phyloP scores from a whole-genome alignment of 176 grass and related monocot genomes.

The Themeda triandra region DNA sequence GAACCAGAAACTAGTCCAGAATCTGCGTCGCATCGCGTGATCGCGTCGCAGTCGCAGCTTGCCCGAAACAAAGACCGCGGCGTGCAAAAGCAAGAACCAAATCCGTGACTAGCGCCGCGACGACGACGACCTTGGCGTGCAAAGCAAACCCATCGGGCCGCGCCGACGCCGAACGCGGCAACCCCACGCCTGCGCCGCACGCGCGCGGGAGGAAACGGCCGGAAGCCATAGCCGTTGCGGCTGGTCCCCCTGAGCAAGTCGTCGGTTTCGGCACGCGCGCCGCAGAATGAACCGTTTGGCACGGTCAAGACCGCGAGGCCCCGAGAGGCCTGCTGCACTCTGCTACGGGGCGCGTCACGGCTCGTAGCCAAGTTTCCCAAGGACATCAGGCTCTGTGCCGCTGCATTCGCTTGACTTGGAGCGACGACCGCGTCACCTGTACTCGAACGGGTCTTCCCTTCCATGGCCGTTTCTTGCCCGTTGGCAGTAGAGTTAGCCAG shows the following conservation, averaged over 20 bases:
- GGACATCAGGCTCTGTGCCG: no score
- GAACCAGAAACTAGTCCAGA: no score
- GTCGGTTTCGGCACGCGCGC: background rate
- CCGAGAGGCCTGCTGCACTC: no score
- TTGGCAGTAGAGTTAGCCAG: background rate
- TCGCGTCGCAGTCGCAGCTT: background rate
- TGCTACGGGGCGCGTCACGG: no score
- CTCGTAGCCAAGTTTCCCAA: no score
- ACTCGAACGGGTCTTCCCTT: background rate
- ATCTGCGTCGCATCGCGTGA: no score
- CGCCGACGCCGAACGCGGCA: background rate
- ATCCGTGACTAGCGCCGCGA: background rate
- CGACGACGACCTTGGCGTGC: no score
- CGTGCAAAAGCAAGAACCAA: background rate
- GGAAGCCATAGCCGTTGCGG: background rate
- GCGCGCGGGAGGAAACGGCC: background rate
- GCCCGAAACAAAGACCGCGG: background rate
- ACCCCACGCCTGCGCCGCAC: background rate
- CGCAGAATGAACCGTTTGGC: background rate
- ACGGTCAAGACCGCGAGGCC: background rate
- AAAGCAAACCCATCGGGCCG: background rate
- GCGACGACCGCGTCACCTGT: background rate
- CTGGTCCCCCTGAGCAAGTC: background rate
- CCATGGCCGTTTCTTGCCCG: background rate
- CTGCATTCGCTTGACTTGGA: background rate